Evolutionary conservation across 192 early-diverging fungal genomes (phyloP), one percentile per base, ranked within the genome.

Genomic region (Powellomyces hirtus): DNA sequence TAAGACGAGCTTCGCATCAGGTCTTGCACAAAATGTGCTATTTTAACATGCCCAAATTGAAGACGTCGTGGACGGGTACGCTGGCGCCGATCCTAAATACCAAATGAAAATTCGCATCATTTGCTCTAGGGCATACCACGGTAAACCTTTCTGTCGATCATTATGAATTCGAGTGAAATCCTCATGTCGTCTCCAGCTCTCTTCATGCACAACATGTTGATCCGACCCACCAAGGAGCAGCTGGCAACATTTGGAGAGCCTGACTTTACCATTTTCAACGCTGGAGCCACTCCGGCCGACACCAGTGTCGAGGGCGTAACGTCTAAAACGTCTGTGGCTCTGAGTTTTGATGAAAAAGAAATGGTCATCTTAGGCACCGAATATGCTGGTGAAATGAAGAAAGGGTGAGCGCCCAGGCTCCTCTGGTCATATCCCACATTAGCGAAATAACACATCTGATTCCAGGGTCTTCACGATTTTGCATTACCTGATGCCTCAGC

Each of bases 181-280:
- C 40, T 42, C n/a, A n/a, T n/a, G n/a, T 64, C 46, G 27, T 35
- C 4, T 20, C 4, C 33, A 62, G 86, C 89, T 18, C 77, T 97
- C 66, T 97, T 97, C 79, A 97, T 97, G 94, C 84, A 83, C 81
- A 95, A 95, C 85, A 97, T 97, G 94, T 85, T 97, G 73, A 95
- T 97, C 73, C 87, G 91, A 35, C 93, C 94, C 27, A 93, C 92
- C 6, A 66, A 75, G 2, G 86, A 93, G 68, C 91, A 94, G 81
- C 86, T 93, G 16, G 89, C 81, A 59, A 85, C 76, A 77, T 96
- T 91, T 82, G 93, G 94, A 66, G 83, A 87, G 74, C 92, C 94
- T 22, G 91, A 96, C 70, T 94, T 94, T 72, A 96, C 92, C 42
- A 94, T 96, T 61, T 82, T 90, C 85, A 96, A 96, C 69, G 91